Percentiles rank a stretch among this genome's conserved stretches.
Evolutionary conservation across 2,329 filamentous ascomycete genomes (phyloP).

Genomic region (Trichophyton rubrum): DNA sequence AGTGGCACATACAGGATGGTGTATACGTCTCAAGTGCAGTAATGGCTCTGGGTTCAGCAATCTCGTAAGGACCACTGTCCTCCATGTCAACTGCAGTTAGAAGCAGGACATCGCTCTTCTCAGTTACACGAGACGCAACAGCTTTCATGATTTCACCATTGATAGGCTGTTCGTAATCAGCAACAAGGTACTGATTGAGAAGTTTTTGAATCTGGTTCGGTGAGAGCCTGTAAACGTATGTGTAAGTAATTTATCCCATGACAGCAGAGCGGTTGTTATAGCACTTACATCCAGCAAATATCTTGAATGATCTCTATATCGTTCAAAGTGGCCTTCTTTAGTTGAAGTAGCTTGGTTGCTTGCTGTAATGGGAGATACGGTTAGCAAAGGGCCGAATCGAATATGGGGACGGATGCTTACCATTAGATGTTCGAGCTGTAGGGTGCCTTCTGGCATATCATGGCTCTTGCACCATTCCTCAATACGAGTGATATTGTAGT

Average conservation of each 20-base stretch:
- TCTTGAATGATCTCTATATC: constrained; percentile 99
- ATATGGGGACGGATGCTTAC: constrained; percentile 35
- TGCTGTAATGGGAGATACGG: constrained; percentile 43
- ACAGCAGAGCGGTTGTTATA: neutral
- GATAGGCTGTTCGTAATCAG: constrained; percentile 98
- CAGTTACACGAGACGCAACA: constrained; percentile 87
- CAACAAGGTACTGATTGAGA: constrained; percentile 94
- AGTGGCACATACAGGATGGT: constrained; percentile 65
- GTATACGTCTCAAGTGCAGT: constrained; percentile 96
- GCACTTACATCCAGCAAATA: constrained; percentile 95
- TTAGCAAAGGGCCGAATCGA: constrained; percentile 9
- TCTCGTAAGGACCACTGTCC: constrained; percentile 95
- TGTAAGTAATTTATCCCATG: constrained; percentile 4
- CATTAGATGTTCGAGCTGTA: constrained; percentile 97
- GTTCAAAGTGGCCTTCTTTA: constrained; percentile 98
- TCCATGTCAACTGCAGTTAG: constrained; percentile 97
- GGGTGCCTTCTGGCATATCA: constrained; percentile 95
- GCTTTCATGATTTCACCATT: constrained; percentile 99
- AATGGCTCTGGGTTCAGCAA: constrained; percentile 90
- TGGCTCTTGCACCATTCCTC: constrained; percentile 99
- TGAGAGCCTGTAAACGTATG: constrained; percentile 55
- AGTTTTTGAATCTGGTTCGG: constrained; percentile 99
- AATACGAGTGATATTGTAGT: constrained; percentile 98
- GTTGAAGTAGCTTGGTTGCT: constrained; percentile 92
- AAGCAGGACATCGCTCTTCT: constrained; percentile 93